Evolutionary conservation across 139 green algal species (phyloP).

Genomic region (Chlorella vulgaris): DNA sequence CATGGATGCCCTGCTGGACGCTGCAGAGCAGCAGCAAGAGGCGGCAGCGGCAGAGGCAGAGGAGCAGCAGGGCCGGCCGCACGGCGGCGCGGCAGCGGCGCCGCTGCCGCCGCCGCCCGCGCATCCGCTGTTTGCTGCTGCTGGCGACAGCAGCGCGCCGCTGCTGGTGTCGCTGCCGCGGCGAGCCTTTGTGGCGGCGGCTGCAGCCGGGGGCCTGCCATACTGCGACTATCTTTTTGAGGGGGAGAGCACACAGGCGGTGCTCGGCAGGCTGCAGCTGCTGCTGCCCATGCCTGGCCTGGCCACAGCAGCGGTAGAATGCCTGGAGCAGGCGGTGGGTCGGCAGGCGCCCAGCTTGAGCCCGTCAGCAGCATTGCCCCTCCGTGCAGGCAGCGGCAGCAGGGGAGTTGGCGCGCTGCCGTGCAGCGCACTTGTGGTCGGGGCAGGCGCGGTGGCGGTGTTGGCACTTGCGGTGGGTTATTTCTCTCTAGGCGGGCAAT

Average conservation of each 20-base stretch:
- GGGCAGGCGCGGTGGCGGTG: background rate
- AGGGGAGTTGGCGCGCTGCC: background rate
- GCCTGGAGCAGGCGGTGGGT: constrained; percentile 3
- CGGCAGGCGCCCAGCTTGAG: background rate
- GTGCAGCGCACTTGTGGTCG: background rate
- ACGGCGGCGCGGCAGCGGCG: background rate
- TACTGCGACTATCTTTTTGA: constrained; percentile 28
- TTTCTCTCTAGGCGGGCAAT: background rate
- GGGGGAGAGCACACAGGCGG: constrained; percentile 17
- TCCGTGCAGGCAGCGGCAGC: background rate
- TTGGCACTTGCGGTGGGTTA: constrained; percentile 19
- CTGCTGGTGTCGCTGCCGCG: constrained; percentile 5
- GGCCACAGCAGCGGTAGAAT: background rate
- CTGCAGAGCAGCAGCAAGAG: constrained; percentile 27
- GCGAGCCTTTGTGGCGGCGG: constrained; percentile 4
- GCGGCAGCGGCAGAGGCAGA: background rate
- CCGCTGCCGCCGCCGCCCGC: background rate
- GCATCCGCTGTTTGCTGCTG: background rate
- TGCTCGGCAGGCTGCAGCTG: constrained; percentile 17
- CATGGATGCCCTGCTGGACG: constrained; percentile 32
- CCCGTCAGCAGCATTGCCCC: too few relatives aligned
- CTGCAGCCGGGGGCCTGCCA: background rate
- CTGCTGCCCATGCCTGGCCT: constrained; percentile 12
- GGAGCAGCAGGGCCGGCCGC: constrained; percentile 8
- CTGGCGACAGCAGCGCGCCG: background rate